Percentiles rank a stretch among this genome's conserved stretches.
Conservation (phyloP, 2,329 filamentous ascomycete species). For the Cladophialophora carrionii region DNA sequence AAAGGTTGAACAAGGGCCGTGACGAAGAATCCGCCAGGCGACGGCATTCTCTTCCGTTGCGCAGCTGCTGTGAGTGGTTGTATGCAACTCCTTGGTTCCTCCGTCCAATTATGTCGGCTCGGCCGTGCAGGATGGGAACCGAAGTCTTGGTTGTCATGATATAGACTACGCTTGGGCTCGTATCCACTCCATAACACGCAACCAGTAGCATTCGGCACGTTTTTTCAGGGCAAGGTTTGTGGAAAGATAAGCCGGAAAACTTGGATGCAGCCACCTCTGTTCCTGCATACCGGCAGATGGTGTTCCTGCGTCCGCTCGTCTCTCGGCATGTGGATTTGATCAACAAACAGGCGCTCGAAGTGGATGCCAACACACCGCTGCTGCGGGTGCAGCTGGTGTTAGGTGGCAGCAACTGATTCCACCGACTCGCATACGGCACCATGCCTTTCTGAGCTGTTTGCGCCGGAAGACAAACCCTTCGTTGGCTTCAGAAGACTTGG, state of each 20-base stretch:
- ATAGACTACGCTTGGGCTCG: conserved; percentile 24
- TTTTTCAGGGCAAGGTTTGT: conserved; percentile 6
- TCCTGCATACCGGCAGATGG: conserved; percentile 8
- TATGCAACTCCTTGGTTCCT: background rate
- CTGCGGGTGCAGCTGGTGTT: background rate
- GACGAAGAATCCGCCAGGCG: background rate
- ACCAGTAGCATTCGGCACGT: conserved; percentile 22
- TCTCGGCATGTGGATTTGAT: conserved; percentile 2
- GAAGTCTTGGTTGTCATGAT: conserved; percentile 26
- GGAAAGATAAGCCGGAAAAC: background rate
- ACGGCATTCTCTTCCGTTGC: background rate
- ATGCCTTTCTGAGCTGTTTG: conserved; percentile 3
- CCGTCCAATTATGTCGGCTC: background rate
- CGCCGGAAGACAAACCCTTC: background rate
- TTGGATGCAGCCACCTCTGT: conserved; percentile 5
- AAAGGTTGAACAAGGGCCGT: background rate
- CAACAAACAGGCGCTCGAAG: background rate
- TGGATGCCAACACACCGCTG: conserved; percentile 1
- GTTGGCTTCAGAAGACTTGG: background rate
- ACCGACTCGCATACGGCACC: background rate
- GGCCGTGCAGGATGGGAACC: conserved; percentile 1
- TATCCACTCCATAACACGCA: conserved; percentile 29
- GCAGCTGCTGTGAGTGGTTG: background rate
- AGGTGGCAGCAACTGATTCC: background rate
- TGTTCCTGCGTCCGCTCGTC: conserved; percentile 3